A percentile compares a stretch with the other conserved stretches of the same genome.
phyloP scores from a whole-genome alignment of 78 protist species.

The Capsaspora owczarzaki region DNA sequence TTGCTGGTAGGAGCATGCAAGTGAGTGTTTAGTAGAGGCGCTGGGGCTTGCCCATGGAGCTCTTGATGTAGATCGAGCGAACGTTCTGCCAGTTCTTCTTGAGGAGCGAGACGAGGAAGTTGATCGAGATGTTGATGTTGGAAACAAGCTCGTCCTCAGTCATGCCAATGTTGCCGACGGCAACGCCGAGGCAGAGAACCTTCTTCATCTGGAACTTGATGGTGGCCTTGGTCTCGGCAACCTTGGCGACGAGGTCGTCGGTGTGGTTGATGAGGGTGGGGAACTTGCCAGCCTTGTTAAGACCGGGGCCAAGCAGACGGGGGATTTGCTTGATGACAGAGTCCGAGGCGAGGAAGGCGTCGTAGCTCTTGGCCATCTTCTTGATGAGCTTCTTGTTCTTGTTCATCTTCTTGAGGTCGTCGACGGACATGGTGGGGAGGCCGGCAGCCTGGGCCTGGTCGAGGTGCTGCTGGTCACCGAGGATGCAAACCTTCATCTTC shows the following conservation, averaged over 20 bases:
- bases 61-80: conserved; percentile 88
- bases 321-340: conserved; percentile 91
- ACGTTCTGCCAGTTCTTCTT: conserved; percentile 99
- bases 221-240: conserved; percentile 81
- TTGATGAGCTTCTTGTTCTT: conserved; percentile 98
- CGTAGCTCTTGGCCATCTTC: conserved; percentile 92
- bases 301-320: conserved; percentile 96
- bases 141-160: conserved; percentile 65
- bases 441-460: conserved; percentile 78
- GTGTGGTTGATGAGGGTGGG: conserved; percentile 82
- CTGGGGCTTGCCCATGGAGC: conserved; percentile 89
- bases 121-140: conserved; percentile 88
- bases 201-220: conserved; percentile 99
- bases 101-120: conserved; percentile 97
- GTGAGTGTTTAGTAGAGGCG: conserved; percentile 71
- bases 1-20: too few relatives aligned
- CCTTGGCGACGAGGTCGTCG: conserved; percentile 82
- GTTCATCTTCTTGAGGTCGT: conserved; percentile 95
- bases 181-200: conserved; percentile 91
- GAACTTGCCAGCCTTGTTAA: conserved; percentile 99
- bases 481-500: conserved; percentile 76
- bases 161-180: conserved; percentile 95
- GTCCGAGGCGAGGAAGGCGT: conserved; percentile 97
- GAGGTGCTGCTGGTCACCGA: conserved; percentile 89
- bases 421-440: conserved; percentile 79